Evolutionary conservation across 495 filamentous ascomycete genomes (phyloP), one percentile per base, ranked within the genome.

Genomic region (Durotheca rogersii): DNA sequence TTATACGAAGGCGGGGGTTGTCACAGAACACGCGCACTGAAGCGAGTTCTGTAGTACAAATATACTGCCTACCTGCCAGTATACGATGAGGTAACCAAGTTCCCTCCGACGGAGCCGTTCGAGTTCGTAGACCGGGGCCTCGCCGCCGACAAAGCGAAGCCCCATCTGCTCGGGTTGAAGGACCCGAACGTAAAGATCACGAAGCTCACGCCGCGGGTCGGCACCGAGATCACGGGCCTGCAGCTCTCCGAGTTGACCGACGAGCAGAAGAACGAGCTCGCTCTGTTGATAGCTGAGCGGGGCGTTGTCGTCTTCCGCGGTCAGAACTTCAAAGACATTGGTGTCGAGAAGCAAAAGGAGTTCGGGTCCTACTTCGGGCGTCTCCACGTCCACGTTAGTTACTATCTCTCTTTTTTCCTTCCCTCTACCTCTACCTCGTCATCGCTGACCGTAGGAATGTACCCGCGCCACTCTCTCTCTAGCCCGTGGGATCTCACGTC

Each of bases 271-370:
- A 82, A 90, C 60, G 87, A 91, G 40, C 74, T 90, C 2, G 87
- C 87, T 1, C 74, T 84, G 5, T 67, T 91, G 30, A 79, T 89
- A 46, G 81, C 87, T 17, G 81, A 78, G 39, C 76, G 86, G 20
- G 85, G 86, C 6, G 85, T 89, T 3, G 85, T 90, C 2, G 79
- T 89, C 57, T 88, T 89, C 71, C 78, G 85, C 9, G 72, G 76
- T 21, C 86, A 89, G 67, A 71, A 80, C 46, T 79, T 83, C 60
- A 73, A 86, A 20, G 79, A 84, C 57, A 82, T 87, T 51, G 68
- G 66, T 15, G 51, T 74, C 17, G 77, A 86, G 31, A 77, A 74
- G 34, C 85, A 88, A 51, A 78, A 84, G 23, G 74, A 78, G 21
- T 76, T 89, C 35, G 86, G 82, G 1, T 60, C 64, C 29, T 81